These are phyloP conservation scores for Dysphania ambrosioides DNA, from an alignment of 148 eudicot species.

Conservation along the genomic window DNA sequence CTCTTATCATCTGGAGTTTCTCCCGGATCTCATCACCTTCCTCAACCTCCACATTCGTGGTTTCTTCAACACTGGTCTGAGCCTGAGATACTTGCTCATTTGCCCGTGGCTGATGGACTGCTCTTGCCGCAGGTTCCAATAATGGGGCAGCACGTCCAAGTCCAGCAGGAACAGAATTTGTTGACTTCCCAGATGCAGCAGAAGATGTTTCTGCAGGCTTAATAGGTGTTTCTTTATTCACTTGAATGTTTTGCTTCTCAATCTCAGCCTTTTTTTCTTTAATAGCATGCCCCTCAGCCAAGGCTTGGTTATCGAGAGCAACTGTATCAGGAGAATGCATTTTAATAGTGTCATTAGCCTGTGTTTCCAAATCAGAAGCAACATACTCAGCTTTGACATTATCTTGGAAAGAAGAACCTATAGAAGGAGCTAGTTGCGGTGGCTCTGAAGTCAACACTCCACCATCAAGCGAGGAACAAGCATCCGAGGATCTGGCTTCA, in stretches of 20 bases:
- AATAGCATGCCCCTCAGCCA: slow-evolving; percentile 22
- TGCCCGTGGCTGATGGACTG: slow-evolving; percentile 57
- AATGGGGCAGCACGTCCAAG: slow-evolving; percentile 85
- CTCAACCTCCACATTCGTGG: slow-evolving; percentile 65
- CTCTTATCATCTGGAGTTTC: slow-evolving; percentile 96
- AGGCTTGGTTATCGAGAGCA: slow-evolving; percentile 24
- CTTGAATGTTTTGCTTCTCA: slow-evolving; percentile 37
- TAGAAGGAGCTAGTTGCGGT: slow-evolving; percentile 13
- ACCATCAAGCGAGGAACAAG: slow-evolving; percentile 30
- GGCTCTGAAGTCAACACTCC: slow-evolving; percentile 21
- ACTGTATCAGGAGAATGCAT: slow-evolving; percentile 21
- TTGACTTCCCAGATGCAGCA: slow-evolving; percentile 31
- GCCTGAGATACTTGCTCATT: slow-evolving; percentile 58
- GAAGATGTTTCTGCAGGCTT: slow-evolving; percentile 33
- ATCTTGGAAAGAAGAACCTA: slow-evolving; percentile 20
- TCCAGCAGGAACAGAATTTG: slow-evolving; percentile 68
- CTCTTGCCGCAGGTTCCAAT: slow-evolving; percentile 68
- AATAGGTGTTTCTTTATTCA: slow-evolving; percentile 31
- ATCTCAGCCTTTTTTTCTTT: slow-evolving; percentile 25
- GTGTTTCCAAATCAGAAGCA: slow-evolving; percentile 24
- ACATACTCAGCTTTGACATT: slow-evolving; percentile 28
- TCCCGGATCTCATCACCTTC: slow-evolving; percentile 91
- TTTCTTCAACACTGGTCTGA: slow-evolving; percentile 59
- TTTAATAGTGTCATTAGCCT: slow-evolving; percentile 23
- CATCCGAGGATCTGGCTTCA: slow-evolving; percentile 9